phyloP scores from a whole-genome alignment of 169 alveolate genomes.

The Cystoisospora suis region DNA sequence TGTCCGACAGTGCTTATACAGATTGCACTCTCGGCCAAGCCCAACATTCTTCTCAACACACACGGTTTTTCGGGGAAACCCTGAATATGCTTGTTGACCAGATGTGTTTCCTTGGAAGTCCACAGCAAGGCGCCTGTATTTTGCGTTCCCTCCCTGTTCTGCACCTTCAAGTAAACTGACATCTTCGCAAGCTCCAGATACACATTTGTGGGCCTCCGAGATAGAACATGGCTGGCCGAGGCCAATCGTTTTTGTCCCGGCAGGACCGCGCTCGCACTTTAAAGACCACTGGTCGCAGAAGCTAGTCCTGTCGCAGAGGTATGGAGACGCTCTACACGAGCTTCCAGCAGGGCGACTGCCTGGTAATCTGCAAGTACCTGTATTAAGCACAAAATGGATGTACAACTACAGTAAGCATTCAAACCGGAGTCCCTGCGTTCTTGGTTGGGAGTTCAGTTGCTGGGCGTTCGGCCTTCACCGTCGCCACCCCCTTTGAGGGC shows the following conservation, averaged over 20 bases:
- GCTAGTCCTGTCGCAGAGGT: background rate
- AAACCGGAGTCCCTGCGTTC: too few relatives aligned
- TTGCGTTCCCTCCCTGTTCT: background rate
- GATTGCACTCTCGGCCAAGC: background rate
- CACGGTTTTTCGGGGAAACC: background rate
- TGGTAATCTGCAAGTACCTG: background rate
- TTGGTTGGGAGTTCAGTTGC: too few relatives aligned
- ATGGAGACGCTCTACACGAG: slow-evolving; percentile 12
- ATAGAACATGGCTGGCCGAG: slow-evolving; percentile 16
- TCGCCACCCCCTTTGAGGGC: too few relatives aligned
- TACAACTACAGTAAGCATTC: too few relatives aligned
- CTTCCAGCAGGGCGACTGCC: slow-evolving; percentile 15
- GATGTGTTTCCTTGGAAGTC: background rate
- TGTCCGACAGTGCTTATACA: background rate
- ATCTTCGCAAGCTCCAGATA: background rate
- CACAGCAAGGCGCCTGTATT: background rate
- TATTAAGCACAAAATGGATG: background rate
- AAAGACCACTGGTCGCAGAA: slow-evolving; percentile 1
- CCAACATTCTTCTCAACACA: slow-evolving; percentile 10
- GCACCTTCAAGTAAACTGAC: background rate
- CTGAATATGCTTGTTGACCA: background rate
- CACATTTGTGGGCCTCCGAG: background rate
- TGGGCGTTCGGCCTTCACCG: too few relatives aligned
- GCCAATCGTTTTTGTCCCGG: background rate
- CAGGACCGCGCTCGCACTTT: background rate